Percentiles rank a stretch among this genome's conserved stretches.
phyloP scores from a whole-genome alignment of 1,139 yeast genomes.

The Candida tetrigidarum region DNA sequence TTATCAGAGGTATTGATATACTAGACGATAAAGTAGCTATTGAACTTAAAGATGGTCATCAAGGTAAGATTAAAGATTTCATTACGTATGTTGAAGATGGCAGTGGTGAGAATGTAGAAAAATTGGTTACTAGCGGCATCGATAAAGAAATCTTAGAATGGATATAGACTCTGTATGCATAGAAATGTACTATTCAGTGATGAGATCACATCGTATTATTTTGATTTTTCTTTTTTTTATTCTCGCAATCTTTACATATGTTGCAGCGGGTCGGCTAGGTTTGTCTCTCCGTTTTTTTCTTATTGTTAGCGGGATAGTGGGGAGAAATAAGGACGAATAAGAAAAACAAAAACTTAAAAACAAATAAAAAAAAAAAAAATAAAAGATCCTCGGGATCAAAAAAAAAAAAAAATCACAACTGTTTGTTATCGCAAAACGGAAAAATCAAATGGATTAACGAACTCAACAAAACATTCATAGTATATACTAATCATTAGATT shows the following conservation, averaged over 20 bases:
- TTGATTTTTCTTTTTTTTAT: not conserved
- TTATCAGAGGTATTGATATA: conserved; percentile 59
- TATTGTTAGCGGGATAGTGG: not conserved
- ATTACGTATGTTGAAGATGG: conserved; percentile 27
- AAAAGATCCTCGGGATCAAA: conserved; percentile 3
- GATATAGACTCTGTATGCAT: conserved; percentile 11
- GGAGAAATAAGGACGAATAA: too few species aligned
- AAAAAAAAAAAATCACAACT: conserved; percentile 3
- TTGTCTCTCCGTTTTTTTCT: too few species aligned
- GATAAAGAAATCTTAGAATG: conserved; percentile 38
- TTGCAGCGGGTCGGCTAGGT: not conserved
- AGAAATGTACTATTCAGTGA: not conserved
- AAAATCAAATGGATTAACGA: conserved; percentile 2
- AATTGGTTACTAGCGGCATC: conserved; percentile 49
- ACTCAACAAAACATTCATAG: not conserved
- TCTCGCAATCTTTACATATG: too few species aligned
- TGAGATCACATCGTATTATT: not conserved
- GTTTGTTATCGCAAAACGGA: conserved; percentile 3
- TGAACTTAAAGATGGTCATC: conserved; percentile 31
- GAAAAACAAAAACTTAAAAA: not conserved
- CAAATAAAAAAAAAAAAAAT: not conserved
- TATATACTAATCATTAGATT: not conserved
- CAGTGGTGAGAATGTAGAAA: conserved; percentile 27
- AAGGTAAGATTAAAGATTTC: conserved; percentile 55
- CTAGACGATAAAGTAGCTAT: conserved; percentile 27